phyloP scores from a whole-genome alignment of 495 filamentous ascomycete species.

The Glutinoglossum americanum region DNA sequence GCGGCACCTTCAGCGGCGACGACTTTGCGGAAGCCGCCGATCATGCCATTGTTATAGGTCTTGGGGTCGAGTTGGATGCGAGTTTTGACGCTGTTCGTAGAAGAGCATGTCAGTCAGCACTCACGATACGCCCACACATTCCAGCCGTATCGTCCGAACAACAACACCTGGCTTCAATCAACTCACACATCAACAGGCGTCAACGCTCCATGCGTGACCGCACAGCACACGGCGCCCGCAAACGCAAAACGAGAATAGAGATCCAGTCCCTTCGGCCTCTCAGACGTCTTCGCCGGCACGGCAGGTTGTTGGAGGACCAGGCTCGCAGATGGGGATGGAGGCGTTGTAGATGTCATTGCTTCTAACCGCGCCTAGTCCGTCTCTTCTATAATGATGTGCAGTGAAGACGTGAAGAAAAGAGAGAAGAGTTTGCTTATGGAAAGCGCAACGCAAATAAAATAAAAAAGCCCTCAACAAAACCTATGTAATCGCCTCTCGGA shows the following conservation, averaged over 20 bases:
- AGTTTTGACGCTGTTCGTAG: conserved; percentile 58
- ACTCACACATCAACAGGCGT: conserved; percentile 96
- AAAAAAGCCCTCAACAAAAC: too few species aligned
- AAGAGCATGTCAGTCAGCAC: conserved; percentile 2
- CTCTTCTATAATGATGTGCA: too few species aligned
- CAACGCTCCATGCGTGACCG: conserved; percentile 76
- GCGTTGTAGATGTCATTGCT: background rate
- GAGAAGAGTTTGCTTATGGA: too few species aligned
- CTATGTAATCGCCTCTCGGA: too few species aligned
- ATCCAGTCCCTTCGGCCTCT: conserved; percentile 17
- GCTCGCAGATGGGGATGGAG: background rate
- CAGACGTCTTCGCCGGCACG: conserved; percentile 8
- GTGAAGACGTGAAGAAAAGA: too few species aligned
- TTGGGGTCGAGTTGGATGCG: conserved; percentile 79
- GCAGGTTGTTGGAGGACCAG: background rate
- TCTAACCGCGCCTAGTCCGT: background rate
- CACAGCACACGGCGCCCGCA: conserved; percentile 84
- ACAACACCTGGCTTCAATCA: background rate
- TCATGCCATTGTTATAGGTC: conserved; percentile 76
- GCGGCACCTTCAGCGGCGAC: conserved; percentile 67
- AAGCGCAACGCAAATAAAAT: too few species aligned
- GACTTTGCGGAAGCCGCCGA: conserved; percentile 73
- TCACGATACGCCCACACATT: too few species aligned
- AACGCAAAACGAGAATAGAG: conserved; percentile 59
- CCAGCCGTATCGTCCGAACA: too few species aligned